Base-by-base conservation (phyloP, 371 early-diverging fungal species). In the Actinomucor elegans region DNA sequence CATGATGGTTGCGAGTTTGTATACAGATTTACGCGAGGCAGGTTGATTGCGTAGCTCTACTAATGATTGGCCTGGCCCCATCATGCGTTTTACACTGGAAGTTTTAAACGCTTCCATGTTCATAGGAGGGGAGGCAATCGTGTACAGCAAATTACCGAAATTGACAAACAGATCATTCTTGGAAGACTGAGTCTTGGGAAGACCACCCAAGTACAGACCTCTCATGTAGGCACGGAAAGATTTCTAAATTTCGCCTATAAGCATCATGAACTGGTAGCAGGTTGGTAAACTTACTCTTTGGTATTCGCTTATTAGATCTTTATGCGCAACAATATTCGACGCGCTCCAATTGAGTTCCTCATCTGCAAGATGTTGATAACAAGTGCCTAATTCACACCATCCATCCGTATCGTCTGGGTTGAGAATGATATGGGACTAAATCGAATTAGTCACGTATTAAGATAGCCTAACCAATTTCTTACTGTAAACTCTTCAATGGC, bases 341-440 rank as follows among this genome's bases (percentile, higher is more conserved):
- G 91, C 89, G 57, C 79, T 88, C 77, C 85, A 87, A 7, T 73
- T 72, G 32, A 91, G 52, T 27, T 80, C 79, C 56, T 88, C 89
- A 33, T 88, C 84, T 9, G 87, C 80, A 24, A 85, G 51, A 18
- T 73, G 67, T 46, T 75, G 68, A 52, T 77, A 86, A 31, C 80
- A 82, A 9, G 61, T 56, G 7, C 80, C 91, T 10, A 89, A 63
- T 33, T 81, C 80, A 45, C 81, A 70, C 91, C 91, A 91, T 1
- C 79, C 80, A 37, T 79, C 73, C 37, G 71, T 66, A 47, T 80
- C 75, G 28, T 70, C 48, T 4, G 89, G 88, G 52, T 85, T 83
- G 15, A 88, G 51, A 44, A 73, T 29, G 4, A 64, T n/a, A 36
- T 64, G 64, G 2, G 43, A 55, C 61, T 61, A 54, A 12, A 27